Evolutionary conservation across 805 yeast species (phyloP).

Genomic region (Candida gorgasii): DNA sequence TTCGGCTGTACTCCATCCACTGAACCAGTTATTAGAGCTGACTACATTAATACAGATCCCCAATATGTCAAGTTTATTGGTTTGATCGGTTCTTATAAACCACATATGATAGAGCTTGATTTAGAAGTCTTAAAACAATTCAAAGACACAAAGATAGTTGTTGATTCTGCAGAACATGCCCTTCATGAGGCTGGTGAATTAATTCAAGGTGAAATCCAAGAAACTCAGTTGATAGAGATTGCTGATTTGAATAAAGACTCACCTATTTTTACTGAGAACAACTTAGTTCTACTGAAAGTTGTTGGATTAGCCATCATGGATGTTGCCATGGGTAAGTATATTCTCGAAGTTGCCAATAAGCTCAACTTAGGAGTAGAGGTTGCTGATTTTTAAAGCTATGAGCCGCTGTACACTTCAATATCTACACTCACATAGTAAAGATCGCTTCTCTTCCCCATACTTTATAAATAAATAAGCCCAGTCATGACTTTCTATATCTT

Average conservation of each 20-base stretch:
- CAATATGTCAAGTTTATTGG: conserved; percentile 44
- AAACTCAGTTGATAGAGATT: conserved; percentile 46
- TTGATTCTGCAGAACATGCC: conserved; percentile 60
- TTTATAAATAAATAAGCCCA: no score
- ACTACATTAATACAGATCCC: conserved; percentile 31
- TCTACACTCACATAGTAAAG: no score
- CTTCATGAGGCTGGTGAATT: conserved; percentile 66
- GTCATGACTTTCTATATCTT: no score
- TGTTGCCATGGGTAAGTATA: conserved; percentile 46
- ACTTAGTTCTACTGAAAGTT: conserved; percentile 50
- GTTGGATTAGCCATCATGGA: conserved; percentile 72
- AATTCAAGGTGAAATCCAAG: conserved; percentile 42
- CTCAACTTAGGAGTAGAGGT: not conserved
- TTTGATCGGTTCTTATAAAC: conserved; percentile 67
- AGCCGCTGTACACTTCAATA: no score
- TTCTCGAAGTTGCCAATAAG: not conserved
- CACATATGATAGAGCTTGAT: conserved; percentile 66
- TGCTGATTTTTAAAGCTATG: not conserved
- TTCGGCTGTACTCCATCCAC: conserved; percentile 65
- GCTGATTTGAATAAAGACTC: conserved; percentile 34
- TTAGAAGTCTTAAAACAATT: conserved; percentile 35
- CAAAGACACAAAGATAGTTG: conserved; percentile 45
- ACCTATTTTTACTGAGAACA: conserved; percentile 14
- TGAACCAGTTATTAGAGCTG: conserved; percentile 42
- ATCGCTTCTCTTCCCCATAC: no score